A percentile compares a stretch with the other conserved stretches of the same genome.
Evolutionary conservation across 305 asterid genomes (phyloP).

Genomic region (Galium porrigens): DNA sequence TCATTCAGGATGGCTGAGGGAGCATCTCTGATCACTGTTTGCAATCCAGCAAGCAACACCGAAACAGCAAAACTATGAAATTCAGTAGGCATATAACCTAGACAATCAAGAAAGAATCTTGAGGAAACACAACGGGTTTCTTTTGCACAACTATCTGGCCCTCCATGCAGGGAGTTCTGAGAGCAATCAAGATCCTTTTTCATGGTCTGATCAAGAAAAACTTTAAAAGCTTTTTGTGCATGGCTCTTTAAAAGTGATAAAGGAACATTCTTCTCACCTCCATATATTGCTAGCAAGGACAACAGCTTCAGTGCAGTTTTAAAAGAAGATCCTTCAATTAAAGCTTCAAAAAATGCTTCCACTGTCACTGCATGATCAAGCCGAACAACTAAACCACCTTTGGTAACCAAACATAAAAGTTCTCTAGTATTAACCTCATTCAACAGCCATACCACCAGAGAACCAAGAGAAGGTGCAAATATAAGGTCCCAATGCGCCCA

Average conservation of each 20-base stretch:
- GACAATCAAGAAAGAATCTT: slow-evolving; percentile 63
- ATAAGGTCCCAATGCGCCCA: slow-evolving; percentile 88
- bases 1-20: slow-evolving; percentile 55
- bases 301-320: slow-evolving; percentile 64
- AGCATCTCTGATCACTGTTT: slow-evolving; percentile 49
- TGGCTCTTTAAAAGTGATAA: slow-evolving; percentile 62
- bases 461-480: slow-evolving; percentile 81
- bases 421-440: slow-evolving; percentile 58
- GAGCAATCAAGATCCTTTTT: slow-evolving; percentile 27
- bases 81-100: slow-evolving; percentile 69
- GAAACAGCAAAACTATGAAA: slow-evolving; percentile 70
- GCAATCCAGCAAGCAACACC: slow-evolving; percentile 67
- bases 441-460: slow-evolving; percentile 69
- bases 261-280: slow-evolving; percentile 66
- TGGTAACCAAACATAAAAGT: slow-evolving; percentile 62
- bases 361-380: slow-evolving; percentile 59
- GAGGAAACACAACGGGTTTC: slow-evolving; percentile 34
- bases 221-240: slow-evolving; percentile 58
- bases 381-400: slow-evolving; percentile 70
- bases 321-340: slow-evolving; percentile 51
- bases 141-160: slow-evolving; percentile 20
- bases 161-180: slow-evolving; percentile 19
- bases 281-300: slow-evolving; percentile 65
- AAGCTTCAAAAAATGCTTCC: slow-evolving; percentile 56
- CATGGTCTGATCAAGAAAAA: slow-evolving; percentile 30